Evolutionary conservation across 345 rosid species (phyloP), one percentile per base, ranked within the genome.

Genomic region (Brassica juncea): DNA sequence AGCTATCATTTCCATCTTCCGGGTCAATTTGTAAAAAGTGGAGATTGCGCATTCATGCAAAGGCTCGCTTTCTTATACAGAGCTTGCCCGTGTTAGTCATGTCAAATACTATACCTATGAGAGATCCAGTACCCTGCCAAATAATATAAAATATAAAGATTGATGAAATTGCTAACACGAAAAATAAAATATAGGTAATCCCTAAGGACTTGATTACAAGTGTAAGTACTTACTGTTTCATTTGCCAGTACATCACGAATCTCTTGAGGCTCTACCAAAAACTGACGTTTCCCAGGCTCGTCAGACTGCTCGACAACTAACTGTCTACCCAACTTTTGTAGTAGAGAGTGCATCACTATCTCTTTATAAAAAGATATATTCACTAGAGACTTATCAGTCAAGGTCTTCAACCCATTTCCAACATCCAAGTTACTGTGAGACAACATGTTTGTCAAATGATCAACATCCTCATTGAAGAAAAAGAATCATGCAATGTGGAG

Each of bases 401-500:
- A 67, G 32, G 0, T 68, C 57, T 68, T 30, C n/a, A 76, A 60
- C 68, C 49, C 68, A 8, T 28, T 34, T 42, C 2, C 0, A 0
- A 68, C 74, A 16, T 74, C 8, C 63, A n/a, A 28, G 32, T 76
- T 35, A 69, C 65, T 61, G 6, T 28, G 30, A 4, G 70, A 42
- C 0, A 82, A 73, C 4, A 81, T 14, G 12, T 15, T 2, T 10
- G 1, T 31, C 39, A 82, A 52, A 4, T 0, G 0, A 2, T 57
- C 47, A 55, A 34, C 66, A 1, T 4, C 2, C 0, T 55, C 4
- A 0, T 77, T 8, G n/a, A 55, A 74, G 23, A 80, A 31, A 63
- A 63, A 82, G 61, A 84, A 68, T 47, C 81, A 82, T 28, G 85
- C 86, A 49, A 86, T 81, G 65, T 83, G 82, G 8, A 76, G 71